Evolutionary conservation across 768 basidiomycete species (phyloP), one percentile per base, ranked within the genome.

Genomic region (Mycena venus): DNA sequence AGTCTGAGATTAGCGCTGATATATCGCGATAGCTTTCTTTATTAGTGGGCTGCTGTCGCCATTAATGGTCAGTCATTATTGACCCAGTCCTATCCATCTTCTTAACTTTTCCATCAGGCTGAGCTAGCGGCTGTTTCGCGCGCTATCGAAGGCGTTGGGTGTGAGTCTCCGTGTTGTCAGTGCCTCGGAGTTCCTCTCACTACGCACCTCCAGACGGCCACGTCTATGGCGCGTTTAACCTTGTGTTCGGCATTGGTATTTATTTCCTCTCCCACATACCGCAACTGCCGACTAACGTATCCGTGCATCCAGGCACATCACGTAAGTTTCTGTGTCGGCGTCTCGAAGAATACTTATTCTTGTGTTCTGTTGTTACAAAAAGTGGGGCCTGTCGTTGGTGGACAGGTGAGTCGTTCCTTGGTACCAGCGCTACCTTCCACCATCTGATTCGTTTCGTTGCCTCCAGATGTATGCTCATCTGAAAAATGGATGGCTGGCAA

Each of bases 361-460:
- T 44, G 44, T 60, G 27, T 47, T 51, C 55, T 21, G 49, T 23
- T 21, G 53, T 75, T 32, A 38, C 27, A n/a, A n/a, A n/a, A n/a
- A 94, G 93, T 93, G 72, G 94, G 94, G 0, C 94, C 94, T 25
- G 81, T 94, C 49, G 83, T 94, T 53, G 92, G 92, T 23, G 93
- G 94, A 63, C 91, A 94, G 86, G 92, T 85, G 78, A 78, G 78
- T 36, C 7, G 61, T 36, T 12, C 29, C 29, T 23, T 17, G 15
- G 29, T 17, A 42, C 23, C 25, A 21, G 55, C 36, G 27, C 47
- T 59, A 40, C 64, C 31, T n/a, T 75, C 29, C 14, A 34, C 67
- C 59, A 51, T 44, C 44, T 61, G 23, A 70, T 61, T 17, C 12
- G 19, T 62, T 74, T 42, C 44, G 11, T 60, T 7, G n/a, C 42